phyloP scores from a whole-genome alignment of 495 filamentous ascomycete species.

The Penicillium roqueforti region DNA sequence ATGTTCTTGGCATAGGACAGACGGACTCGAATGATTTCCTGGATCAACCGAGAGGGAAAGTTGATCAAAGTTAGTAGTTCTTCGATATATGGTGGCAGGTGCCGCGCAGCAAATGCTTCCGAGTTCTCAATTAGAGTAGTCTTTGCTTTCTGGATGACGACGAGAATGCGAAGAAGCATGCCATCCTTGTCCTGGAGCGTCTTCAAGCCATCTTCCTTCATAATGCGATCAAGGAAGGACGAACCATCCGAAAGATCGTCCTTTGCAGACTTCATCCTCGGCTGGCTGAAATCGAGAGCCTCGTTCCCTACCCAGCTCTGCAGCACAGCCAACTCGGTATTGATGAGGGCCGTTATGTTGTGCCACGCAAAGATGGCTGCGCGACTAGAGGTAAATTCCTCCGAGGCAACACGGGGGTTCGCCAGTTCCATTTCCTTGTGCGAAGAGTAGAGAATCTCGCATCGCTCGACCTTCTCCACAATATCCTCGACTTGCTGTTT shows the following conservation, averaged over 20 bases:
- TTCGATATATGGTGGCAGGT: conserved; percentile 95
- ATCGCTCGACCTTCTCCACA: conserved; percentile 81
- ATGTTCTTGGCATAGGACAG: conserved; percentile 91
- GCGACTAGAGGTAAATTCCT: conserved; percentile 70
- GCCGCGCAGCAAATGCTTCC: conserved; percentile 78
- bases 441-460: conserved; percentile 79
- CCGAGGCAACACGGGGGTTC: conserved; percentile 68
- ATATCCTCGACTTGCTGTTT: conserved; percentile 84
- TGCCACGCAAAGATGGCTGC: conserved; percentile 92
- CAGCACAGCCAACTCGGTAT: conserved; percentile 83
- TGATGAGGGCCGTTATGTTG: conserved; percentile 97
- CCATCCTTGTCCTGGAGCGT: conserved; percentile 79
- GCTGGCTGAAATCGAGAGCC: conserved; percentile 82
- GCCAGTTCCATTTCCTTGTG: conserved; percentile 63
- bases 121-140: conserved; percentile 84
- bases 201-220: conserved; percentile 93
- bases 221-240: conserved; percentile 92
- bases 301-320: conserved; percentile 96
- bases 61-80: conserved; percentile 93
- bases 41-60: conserved; percentile 90
- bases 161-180: conserved; percentile 77
- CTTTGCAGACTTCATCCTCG: conserved; percentile 39
- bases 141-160: conserved; percentile 90
- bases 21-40: conserved; percentile 92
- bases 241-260: conserved; percentile 78